Evolutionary conservation across 345 rosid genomes (phyloP).

Genomic region (Salix brachista): DNA sequence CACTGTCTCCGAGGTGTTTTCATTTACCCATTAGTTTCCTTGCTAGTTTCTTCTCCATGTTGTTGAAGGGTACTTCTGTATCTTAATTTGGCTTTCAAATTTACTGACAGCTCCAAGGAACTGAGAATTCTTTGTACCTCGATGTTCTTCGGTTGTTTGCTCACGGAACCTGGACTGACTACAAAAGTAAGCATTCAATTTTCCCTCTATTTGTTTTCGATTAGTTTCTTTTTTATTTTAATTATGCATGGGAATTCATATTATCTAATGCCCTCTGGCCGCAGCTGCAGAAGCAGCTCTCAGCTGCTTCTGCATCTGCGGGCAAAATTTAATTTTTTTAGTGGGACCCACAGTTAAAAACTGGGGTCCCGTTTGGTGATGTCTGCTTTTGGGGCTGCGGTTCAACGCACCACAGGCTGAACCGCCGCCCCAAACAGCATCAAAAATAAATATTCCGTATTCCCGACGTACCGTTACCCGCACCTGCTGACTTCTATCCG

Average conservation of each 20-base stretch:
- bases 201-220: not conserved
- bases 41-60: not conserved
- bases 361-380: no score
- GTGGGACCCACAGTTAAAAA: no score
- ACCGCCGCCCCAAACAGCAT: no score
- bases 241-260: not conserved
- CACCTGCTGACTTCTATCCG: no score
- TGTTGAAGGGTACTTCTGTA: not conserved
- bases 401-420: no score
- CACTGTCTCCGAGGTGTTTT: slow-evolving; percentile 44
- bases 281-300: no score
- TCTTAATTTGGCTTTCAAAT: not conserved
- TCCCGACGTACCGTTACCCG: no score
- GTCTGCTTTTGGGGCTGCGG: no score
- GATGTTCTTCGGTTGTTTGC: slow-evolving; percentile 75
- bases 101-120: slow-evolving; percentile 75
- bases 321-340: no score
- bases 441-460: no score
- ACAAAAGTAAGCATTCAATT: slow-evolving; percentile 51
- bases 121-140: slow-evolving; percentile 48
- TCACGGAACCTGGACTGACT: slow-evolving; percentile 92
- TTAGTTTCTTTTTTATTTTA: not conserved
- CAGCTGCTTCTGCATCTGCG: no score
- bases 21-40: not conserved
- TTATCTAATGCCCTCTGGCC: no score